These are phyloP conservation scores for Aspergillus amoenus DNA, from an alignment of 2,329 filamentous ascomycete species.

Conservation along the genomic window DNA sequence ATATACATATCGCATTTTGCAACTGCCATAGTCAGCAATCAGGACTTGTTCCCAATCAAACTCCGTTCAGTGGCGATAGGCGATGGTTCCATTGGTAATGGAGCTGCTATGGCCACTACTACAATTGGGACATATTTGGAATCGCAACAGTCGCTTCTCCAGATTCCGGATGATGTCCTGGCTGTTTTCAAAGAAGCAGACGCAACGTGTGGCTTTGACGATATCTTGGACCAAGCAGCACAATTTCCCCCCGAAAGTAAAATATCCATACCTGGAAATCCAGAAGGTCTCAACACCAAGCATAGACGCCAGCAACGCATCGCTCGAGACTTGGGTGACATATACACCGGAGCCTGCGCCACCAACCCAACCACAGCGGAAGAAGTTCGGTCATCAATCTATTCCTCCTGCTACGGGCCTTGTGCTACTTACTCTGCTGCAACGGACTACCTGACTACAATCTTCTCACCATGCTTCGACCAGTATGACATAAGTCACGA, in stretches of 20 bases:
- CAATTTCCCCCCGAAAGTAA: slow-evolving; percentile 31
- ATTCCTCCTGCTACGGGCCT: slow-evolving; percentile 35
- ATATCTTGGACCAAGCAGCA: slow-evolving; percentile 26
- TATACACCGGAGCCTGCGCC: slow-evolving; percentile 22
- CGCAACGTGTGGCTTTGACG: slow-evolving; percentile 32
- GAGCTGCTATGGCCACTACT: slow-evolving; percentile 35
- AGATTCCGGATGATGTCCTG: slow-evolving; percentile 29
- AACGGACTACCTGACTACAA: slow-evolving; percentile 28
- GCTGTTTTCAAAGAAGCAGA: slow-evolving; percentile 31
- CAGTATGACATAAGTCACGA: slow-evolving; percentile 35
- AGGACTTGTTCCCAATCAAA: slow-evolving; percentile 27
- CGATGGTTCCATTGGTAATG: slow-evolving; percentile 37
- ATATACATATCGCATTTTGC: slow-evolving; percentile 41
- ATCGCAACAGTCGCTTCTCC: slow-evolving; percentile 24
- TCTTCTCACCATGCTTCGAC: slow-evolving; percentile 29
- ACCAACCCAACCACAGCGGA: slow-evolving; percentile 25
- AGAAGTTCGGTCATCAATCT: slow-evolving; percentile 28
- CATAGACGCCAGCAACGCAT: slow-evolving; percentile 5
- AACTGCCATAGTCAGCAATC: slow-evolving; percentile 29
- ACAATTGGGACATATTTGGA: slow-evolving; percentile 29
- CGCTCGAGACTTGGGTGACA: slow-evolving; percentile 11
- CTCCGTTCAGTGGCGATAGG: slow-evolving; percentile 38
- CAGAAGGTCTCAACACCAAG: slow-evolving; percentile 31
- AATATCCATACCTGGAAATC: slow-evolving; percentile 32
- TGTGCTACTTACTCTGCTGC: slow-evolving; percentile 39